Conservation (phyloP, 148 eudicot genomes). For the Chenopodium berlandieri region DNA sequence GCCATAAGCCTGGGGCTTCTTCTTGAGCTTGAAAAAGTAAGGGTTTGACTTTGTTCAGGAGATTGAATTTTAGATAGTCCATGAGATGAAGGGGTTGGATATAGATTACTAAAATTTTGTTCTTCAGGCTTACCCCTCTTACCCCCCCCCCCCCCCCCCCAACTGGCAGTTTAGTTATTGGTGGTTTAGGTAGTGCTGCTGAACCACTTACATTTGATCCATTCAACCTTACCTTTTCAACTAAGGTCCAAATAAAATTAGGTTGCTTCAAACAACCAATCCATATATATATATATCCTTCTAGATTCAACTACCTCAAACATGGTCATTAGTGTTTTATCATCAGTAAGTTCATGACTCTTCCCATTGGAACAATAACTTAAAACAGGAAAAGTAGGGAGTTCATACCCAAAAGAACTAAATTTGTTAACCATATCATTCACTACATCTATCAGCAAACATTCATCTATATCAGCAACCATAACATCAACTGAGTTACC, state of each 20-base stretch:
- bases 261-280: not conserved
- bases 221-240: not conserved
- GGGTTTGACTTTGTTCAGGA: no score
- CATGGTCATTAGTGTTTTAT: not conserved
- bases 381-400: not conserved
- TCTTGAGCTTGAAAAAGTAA: no score
- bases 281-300: not conserved
- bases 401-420: not conserved
- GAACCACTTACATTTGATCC: no score
- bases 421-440: not conserved
- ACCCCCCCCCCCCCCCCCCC: no score
- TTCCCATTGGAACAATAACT: not conserved
- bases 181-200: no score
- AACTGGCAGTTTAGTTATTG: no score
- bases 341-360: not conserved
- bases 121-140: no score
- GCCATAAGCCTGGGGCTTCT: no score
- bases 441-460: not conserved
- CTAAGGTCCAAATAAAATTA: not conserved
- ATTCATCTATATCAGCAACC: not conserved
- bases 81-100: no score
- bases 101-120: no score
- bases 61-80: no score
- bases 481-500: not conserved
- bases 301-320: not conserved